A percentile compares a stretch with the other conserved stretches of the same genome.
Conservation (phyloP, 139 green algal genomes). For the Desmodesmus armatus region DNA sequence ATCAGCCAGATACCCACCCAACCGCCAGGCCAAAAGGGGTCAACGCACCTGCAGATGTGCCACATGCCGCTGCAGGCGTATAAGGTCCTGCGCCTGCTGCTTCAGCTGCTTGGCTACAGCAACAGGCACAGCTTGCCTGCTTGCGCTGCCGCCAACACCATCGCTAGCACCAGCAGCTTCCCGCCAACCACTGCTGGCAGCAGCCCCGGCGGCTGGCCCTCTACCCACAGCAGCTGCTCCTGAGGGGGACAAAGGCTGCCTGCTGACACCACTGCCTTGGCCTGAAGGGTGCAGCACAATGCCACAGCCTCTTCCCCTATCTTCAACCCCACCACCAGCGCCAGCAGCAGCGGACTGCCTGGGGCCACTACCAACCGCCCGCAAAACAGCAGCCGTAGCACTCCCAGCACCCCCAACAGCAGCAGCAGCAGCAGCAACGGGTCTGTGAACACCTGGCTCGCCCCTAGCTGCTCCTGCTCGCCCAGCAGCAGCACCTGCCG, state of each 20-base stretch:
- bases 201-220: no score
- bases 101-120: not conserved
- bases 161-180: not conserved
- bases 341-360: no score
- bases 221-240: no score
- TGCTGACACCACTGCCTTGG: no score
- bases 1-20: not conserved
- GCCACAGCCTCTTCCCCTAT: no score
- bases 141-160: not conserved
- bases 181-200: not conserved
- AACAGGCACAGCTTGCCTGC: not conserved
- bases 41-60: constrained; percentile 5
- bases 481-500: not conserved
- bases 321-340: no score
- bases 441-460: not conserved
- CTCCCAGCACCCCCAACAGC: not conserved
- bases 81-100: constrained; percentile 1
- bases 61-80: not conserved
- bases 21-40: not conserved
- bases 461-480: not conserved
- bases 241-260: no score
- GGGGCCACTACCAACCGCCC: no score
- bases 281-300: no score
- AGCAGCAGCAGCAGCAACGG: not conserved
- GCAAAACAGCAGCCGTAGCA: not conserved